Evolutionary conservation across 1,284 basidiomycete genomes (phyloP).

Genomic region (Erythrobasidium hasegawianum): DNA sequence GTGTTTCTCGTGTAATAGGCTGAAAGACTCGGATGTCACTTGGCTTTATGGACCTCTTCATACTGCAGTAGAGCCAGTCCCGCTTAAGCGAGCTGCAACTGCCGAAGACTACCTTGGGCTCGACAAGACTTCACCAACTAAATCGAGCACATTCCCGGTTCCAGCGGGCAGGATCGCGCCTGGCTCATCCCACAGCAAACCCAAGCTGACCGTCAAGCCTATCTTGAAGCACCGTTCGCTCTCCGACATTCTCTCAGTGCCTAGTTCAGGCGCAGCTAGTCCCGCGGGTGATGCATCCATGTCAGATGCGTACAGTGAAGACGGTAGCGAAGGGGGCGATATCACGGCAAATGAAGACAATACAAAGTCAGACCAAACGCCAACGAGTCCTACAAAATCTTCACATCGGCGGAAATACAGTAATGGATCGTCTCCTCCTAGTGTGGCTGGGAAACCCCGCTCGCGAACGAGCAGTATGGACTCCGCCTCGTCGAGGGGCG

Average conservation of each 20-base stretch:
- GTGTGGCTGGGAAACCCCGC: too few relatives aligned
- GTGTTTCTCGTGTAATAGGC: too few relatives aligned
- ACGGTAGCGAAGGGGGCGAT: slow-evolving; percentile 40
- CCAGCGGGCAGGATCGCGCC: slow-evolving; percentile 10
- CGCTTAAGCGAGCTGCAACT: slow-evolving; percentile 55
- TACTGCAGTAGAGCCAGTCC: slow-evolving; percentile 71
- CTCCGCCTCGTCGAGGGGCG: not conserved
- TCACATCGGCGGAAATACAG: too few relatives aligned
- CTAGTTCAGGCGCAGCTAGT: slow-evolving; percentile 37
- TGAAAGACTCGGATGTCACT: slow-evolving; percentile 98
- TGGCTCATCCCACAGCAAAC: slow-evolving; percentile 48
- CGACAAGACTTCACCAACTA: slow-evolving; percentile 46
- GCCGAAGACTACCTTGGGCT: slow-evolving; percentile 57
- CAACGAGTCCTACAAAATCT: too few relatives aligned
- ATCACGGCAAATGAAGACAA: not conserved
- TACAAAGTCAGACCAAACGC: not conserved
- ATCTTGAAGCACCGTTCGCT: slow-evolving; percentile 96
- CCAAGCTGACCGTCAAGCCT: slow-evolving; percentile 60
- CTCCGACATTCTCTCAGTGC: slow-evolving; percentile 70
- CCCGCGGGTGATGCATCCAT: not conserved
- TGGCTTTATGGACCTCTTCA: slow-evolving; percentile 98
- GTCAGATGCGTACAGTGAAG: slow-evolving; percentile 44
- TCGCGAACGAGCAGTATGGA: too few relatives aligned
- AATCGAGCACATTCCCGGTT: slow-evolving; percentile 19
- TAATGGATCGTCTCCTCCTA: too few relatives aligned